phyloP scores from a whole-genome alignment of 1,139 yeast genomes.

The Debaryomycetaceae sp. region DNA sequence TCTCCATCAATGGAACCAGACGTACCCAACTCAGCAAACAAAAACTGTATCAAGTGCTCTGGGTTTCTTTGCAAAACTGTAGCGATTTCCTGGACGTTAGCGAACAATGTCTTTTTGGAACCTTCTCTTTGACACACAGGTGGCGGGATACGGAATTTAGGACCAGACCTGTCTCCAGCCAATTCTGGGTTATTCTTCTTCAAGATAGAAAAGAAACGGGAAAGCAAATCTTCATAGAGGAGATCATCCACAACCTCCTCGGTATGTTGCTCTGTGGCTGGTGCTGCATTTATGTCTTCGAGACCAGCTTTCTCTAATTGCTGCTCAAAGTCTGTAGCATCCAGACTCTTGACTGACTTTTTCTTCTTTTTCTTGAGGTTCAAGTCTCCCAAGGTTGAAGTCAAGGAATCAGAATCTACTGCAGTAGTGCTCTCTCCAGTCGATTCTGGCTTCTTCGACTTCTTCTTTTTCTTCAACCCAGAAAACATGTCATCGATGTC shows the following conservation, averaged over 20 bases:
- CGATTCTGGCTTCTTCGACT: conserved; percentile 41
- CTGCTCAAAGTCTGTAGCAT: conserved; percentile 78
- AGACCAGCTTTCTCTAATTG: conserved; percentile 90
- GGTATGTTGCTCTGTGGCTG: conserved; percentile 20
- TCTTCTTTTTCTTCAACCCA: conserved; percentile 54
- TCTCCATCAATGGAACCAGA: conserved; percentile 99
- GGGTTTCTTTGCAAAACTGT: conserved; percentile 94
- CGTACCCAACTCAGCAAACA: conserved; percentile 98
- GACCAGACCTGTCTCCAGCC: conserved; percentile 93
- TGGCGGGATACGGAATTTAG: conserved; percentile 95
- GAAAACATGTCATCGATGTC: conserved; percentile 50
- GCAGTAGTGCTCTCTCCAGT: conserved; percentile 28
- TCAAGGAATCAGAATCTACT: conserved; percentile 48
- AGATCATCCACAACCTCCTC: conserved; percentile 50
- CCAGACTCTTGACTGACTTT: conserved; percentile 57
- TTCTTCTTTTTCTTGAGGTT: conserved; percentile 86
- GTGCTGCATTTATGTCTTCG: conserved; percentile 42
- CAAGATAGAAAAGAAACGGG: conserved; percentile 80
- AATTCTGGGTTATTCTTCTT: conserved; percentile 95
- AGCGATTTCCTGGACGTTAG: conserved; percentile 92
- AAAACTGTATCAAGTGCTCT: conserved; percentile 92
- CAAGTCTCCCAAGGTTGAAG: conserved; percentile 69
- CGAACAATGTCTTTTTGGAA: conserved; percentile 90
- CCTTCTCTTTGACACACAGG: conserved; percentile 98
- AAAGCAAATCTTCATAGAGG: conserved; percentile 73